A percentile compares a stretch with the other conserved stretches of the same genome.
phyloP scores from a whole-genome alignment of 352 stramenopile genomes.

The Globisporangium uncinulatum region DNA sequence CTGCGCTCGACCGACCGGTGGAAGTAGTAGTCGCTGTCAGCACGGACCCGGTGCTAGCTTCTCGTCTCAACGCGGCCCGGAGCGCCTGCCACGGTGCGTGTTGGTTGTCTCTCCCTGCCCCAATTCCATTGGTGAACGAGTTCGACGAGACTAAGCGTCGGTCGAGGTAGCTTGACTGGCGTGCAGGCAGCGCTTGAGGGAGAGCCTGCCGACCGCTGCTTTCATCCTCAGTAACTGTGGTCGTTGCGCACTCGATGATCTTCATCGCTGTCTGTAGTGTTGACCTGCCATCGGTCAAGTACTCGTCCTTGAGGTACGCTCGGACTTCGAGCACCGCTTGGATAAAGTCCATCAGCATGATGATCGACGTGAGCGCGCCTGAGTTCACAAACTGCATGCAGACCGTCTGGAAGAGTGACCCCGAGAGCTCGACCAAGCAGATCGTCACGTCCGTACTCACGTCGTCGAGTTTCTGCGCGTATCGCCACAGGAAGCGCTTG shows the following conservation, averaged over 20 bases:
- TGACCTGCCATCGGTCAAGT: slow-evolving; percentile 18
- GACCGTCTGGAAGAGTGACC: slow-evolving; percentile 25
- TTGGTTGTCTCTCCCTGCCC: not conserved
- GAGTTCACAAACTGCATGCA: slow-evolving; percentile 6
- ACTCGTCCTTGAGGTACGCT: slow-evolving; percentile 22
- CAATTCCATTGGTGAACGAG: not conserved
- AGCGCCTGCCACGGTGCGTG: not conserved
- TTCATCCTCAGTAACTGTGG: slow-evolving; percentile 6
- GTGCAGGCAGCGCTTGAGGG: not conserved
- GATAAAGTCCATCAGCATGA: not conserved
- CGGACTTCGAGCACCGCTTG: slow-evolving; percentile 15
- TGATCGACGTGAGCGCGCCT: not conserved
- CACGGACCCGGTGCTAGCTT: not conserved
- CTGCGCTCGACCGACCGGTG: not conserved
- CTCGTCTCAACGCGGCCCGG: not conserved
- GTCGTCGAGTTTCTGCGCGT: slow-evolving; percentile 13
- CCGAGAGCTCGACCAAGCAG: slow-evolving; percentile 22
- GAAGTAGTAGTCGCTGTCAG: not conserved
- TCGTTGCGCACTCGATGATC: slow-evolving; percentile 20
- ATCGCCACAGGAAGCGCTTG: slow-evolving; percentile 19
- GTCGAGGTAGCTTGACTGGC: not conserved
- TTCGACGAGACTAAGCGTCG: slow-evolving; percentile 8
- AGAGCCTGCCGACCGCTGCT: not conserved
- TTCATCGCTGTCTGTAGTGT: slow-evolving; percentile 24
- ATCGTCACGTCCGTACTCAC: slow-evolving; percentile 22